phyloP scores from a whole-genome alignment of 1,139 yeast species.

The Yamadazyma atmosphaerica region DNA sequence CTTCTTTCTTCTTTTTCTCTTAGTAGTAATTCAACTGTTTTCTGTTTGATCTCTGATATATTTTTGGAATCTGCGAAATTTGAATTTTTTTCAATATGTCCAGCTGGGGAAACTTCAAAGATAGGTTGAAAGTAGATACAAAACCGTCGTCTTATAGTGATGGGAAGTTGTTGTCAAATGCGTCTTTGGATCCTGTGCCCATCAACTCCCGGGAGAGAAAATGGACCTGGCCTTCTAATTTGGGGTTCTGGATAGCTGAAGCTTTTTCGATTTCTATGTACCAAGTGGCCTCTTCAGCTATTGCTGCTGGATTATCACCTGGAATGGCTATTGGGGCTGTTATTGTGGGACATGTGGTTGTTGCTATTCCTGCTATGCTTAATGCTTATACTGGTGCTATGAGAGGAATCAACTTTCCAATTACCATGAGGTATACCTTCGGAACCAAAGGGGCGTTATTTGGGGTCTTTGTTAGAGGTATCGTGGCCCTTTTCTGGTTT shows the following conservation, averaged over 20 bases:
- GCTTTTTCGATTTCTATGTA: conserved; percentile 16
- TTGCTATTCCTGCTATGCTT: conserved; percentile 23
- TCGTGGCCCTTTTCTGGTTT: conserved; percentile 24
- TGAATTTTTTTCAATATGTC: no score
- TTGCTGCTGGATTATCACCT: conserved; percentile 16
- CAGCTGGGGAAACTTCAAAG: conserved; percentile 1
- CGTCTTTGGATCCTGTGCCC: conserved; percentile 12
- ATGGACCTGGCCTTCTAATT: conserved; percentile 13
- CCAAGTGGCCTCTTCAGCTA: conserved; percentile 14
- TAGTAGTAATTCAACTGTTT: no score
- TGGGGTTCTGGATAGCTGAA: conserved; percentile 15
- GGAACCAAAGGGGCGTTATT: conserved; percentile 19
- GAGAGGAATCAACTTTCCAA: conserved; percentile 22
- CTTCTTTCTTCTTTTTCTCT: no score
- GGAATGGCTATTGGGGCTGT: conserved; percentile 19
- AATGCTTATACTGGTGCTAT: conserved; percentile 20
- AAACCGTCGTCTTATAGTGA: conserved; percentile 10
- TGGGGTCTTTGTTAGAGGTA: conserved; percentile 20
- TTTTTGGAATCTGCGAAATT: no score
- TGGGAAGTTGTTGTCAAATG: conserved; percentile 11
- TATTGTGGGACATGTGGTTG: conserved; percentile 20
- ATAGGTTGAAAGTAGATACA: conserved; percentile 2
- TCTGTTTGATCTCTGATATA: no score
- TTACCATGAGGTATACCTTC: conserved; percentile 17
- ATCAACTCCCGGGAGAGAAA: conserved; percentile 9